Percentiles rank a stretch among this genome's conserved stretches.
phyloP scores from a whole-genome alignment of 441 rosid species.

The Erysimum pusillum region DNA sequence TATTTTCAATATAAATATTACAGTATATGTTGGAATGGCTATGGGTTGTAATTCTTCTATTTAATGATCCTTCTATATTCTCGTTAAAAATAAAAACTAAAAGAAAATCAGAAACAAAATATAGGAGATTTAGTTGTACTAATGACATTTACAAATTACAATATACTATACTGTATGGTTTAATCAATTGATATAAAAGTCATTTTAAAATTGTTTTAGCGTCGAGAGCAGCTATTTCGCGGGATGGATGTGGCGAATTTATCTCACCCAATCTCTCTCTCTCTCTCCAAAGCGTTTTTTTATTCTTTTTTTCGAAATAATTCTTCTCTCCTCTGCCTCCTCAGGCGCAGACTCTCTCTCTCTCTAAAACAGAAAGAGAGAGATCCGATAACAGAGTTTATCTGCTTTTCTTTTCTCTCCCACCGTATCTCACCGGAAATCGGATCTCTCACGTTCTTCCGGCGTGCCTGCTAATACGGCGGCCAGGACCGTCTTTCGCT shows the following conservation, averaged over 20 bases:
- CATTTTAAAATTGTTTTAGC: conserved; percentile 19
- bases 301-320: neutral
- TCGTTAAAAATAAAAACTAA: neutral
- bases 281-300: neutral
- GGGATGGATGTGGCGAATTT: conserved; percentile 35
- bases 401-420: conserved; percentile 1
- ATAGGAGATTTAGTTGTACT: no score
- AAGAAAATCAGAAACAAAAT: no score
- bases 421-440: conserved; percentile 34
- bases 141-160: no score
- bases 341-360: conserved; percentile 22
- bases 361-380: conserved; percentile 33
- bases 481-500: conserved; percentile 35
- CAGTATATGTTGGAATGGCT: neutral
- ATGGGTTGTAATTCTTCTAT: neutral
- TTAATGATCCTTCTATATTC: neutral
- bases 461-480: conserved; percentile 11
- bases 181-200: no score
- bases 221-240: conserved; percentile 32
- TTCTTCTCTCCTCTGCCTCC: neutral
- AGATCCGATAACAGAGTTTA: conserved; percentile 23
- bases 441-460: conserved; percentile 19
- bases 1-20: neutral
- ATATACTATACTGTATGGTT: no score
- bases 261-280: conserved; percentile 24